Evolutionary conservation across 2,329 filamentous ascomycete species (phyloP).

Genomic region (Fusarium decemcellulare): DNA sequence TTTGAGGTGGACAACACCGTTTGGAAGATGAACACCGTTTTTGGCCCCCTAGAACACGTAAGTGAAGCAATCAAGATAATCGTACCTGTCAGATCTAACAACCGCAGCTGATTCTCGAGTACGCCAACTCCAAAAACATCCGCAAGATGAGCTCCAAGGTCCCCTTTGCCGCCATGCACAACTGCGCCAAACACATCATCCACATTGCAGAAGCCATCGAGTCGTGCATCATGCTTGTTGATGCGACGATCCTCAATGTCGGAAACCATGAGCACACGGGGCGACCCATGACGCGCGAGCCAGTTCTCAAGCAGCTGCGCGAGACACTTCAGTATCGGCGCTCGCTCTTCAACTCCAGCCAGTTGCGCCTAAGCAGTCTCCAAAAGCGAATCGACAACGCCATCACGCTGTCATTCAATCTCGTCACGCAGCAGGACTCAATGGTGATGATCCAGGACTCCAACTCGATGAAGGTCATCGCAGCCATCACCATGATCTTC

Average conservation of each 20-base stretch:
- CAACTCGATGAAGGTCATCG: constrained; percentile 55
- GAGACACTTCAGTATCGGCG: constrained; percentile 50
- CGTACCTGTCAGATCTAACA: constrained; percentile 1
- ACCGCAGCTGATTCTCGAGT: constrained; percentile 44
- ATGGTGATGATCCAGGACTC: constrained; percentile 53
- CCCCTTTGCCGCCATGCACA: constrained; percentile 48
- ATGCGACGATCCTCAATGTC: constrained; percentile 35
- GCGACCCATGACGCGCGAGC: constrained; percentile 6
- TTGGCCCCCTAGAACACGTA: constrained; percentile 49
- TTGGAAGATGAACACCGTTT: constrained; percentile 50
- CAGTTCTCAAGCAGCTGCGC: constrained; percentile 43
- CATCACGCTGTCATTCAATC: constrained; percentile 53
- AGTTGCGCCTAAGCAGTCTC: constrained; percentile 52
- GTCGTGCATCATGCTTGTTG: constrained; percentile 45
- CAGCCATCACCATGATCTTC: constrained; percentile 55
- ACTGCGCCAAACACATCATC: constrained; percentile 50
- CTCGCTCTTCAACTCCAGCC: constrained; percentile 53
- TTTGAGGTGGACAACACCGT: constrained; percentile 47
- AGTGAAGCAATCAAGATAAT: not conserved
- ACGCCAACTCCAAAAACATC: constrained; percentile 41
- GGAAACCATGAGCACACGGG: constrained; percentile 19
- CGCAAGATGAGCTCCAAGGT: constrained; percentile 46
- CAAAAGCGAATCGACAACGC: constrained; percentile 53
- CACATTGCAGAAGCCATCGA: constrained; percentile 49
- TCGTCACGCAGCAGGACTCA: constrained; percentile 55